phyloP scores from a whole-genome alignment of 1,139 yeast species.

The Yamadazyma atmosphaerica region DNA sequence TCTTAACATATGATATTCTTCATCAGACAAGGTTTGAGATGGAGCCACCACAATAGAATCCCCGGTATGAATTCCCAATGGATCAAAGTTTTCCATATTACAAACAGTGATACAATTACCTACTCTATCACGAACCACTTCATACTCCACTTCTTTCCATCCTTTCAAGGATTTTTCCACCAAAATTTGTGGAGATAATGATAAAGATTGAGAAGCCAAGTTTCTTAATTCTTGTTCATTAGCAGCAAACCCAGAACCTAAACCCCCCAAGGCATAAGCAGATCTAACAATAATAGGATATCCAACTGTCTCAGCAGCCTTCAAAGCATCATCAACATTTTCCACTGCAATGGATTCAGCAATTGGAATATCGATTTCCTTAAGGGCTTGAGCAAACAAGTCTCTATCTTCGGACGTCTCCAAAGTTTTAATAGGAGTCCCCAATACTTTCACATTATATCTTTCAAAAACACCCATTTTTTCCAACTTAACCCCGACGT shows the following conservation, averaged over 20 bases:
- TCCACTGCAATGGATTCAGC: conserved; percentile 97
- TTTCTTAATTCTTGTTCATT: conserved; percentile 79
- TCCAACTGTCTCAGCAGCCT: conserved; percentile 83
- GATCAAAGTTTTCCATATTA: conserved; percentile 99
- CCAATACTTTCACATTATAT: conserved; percentile 89
- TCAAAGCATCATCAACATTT: conserved; percentile 86
- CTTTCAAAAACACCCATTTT: conserved; percentile 92
- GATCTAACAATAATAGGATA: conserved; percentile 98
- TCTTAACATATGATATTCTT: conserved; percentile 97
- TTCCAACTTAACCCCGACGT: conserved; percentile 92
- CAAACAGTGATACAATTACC: conserved; percentile 98
- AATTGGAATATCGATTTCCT: conserved; percentile 90
- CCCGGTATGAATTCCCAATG: conserved; percentile 97
- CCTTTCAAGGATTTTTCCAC: conserved; percentile 97
- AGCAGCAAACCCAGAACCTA: conserved; percentile 96
- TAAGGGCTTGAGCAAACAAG: conserved; percentile 88
- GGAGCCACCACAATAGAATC: conserved; percentile 99
- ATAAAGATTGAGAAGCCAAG: conserved; percentile 83
- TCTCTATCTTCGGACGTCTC: conserved; percentile 98
- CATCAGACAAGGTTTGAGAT: conserved; percentile 94
- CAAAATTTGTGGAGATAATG: conserved; percentile 89
- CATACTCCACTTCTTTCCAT: conserved; percentile 99
- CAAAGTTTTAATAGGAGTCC: conserved; percentile 93
- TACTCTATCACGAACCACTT: conserved; percentile 95
- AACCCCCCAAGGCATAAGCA: conserved; percentile 96